Evolutionary conservation across 805 yeast genomes (phyloP), one percentile per base, ranked within the genome.

Genomic region (Lipomyces orientalis): DNA sequence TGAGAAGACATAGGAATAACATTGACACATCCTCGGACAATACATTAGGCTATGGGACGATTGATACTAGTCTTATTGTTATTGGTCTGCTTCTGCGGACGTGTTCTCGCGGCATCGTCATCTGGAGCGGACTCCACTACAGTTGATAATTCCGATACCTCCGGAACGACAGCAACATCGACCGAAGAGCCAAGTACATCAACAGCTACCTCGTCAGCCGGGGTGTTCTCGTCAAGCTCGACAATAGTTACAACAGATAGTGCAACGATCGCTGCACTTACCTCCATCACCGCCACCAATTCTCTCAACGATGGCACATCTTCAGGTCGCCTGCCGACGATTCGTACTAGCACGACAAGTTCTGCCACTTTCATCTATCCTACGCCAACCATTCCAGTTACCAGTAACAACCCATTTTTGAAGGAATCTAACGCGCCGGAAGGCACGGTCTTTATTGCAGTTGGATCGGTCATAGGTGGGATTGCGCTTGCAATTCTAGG

Each of bases 401-500:
- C 85, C 54, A 73, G 72, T 19, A 79, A 83, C 60, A 91, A 91
- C 77, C 97, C 97, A 10, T 87, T 84, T 73, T 81, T 91, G 22
- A 78, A 84, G 71, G 77, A 80, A 58, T 78, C 87, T 5, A 75
- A 75, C 25, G 81, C 82, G 58, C 91, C 93, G 0, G 83, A 85
- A 58, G 97, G 97, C 1, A 89, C 95, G 0, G 93, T 92, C 1
- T 91, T 91, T 78, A 91, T 92, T 61, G 89, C 90, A 0, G 89
- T 91, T 55, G 97, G 96, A 1, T 81, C 89, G 10, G 81, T 88
- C 51, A 86, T 88, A 4, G 90, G 88, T 0, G 87, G 86, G 51
- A 79, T 90, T 3, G 77, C 88, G 25, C 69, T 88, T 2, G 82
- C 82, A 0, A 81, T 89, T 52, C 70, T 84, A 10, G 70, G 82